A percentile compares a stretch with the other conserved stretches of the same genome.
phyloP scores from a whole-genome alignment of 805 yeast species.

The Cephaloascus fragrans region DNA sequence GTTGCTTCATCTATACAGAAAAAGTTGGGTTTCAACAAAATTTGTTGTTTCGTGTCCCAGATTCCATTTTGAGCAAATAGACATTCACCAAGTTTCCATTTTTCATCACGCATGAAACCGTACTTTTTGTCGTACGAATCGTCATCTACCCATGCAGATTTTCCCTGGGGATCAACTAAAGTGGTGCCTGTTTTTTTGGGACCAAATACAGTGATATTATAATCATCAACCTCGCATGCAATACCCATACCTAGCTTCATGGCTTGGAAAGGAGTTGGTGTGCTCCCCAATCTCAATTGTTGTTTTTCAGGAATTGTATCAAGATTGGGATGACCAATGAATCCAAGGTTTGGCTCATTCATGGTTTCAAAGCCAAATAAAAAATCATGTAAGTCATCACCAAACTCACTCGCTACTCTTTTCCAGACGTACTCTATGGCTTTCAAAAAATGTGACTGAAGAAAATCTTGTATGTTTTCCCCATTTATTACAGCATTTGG shows the following conservation, averaged over 20 bases:
- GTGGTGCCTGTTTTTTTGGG: slow-evolving; percentile 55
- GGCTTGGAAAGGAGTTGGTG: slow-evolving; percentile 74
- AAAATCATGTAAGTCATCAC: slow-evolving; percentile 37
- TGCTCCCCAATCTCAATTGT: slow-evolving; percentile 64
- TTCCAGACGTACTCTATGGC: slow-evolving; percentile 36
- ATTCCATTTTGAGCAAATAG: slow-evolving; percentile 75
- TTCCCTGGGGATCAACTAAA: slow-evolving; percentile 57
- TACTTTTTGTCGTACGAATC: slow-evolving; percentile 52
- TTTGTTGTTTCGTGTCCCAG: slow-evolving; percentile 45
- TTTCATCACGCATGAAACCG: slow-evolving; percentile 54
- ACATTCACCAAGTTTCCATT: slow-evolving; percentile 70
- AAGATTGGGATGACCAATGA: slow-evolving; percentile 54
- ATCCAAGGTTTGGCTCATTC: slow-evolving; percentile 80
- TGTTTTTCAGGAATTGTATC: slow-evolving; percentile 46
- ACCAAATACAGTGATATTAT: slow-evolving; percentile 65
- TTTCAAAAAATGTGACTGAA: slow-evolving; percentile 53
- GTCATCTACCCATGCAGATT: slow-evolving; percentile 55
- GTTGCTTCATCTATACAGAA: slow-evolving; percentile 31
- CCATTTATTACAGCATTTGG: slow-evolving; percentile 70
- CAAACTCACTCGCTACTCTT: slow-evolving; percentile 12
- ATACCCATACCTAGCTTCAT: slow-evolving; percentile 74
- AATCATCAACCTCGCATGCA: slow-evolving; percentile 56
- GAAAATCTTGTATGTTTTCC: slow-evolving; percentile 64
- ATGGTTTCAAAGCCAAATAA: slow-evolving; percentile 74
- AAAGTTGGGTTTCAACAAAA: slow-evolving; percentile 38